These are phyloP conservation scores for Cyclocybe aegerita DNA, from an alignment of 768 basidiomycete species.

Conservation along the genomic window DNA sequence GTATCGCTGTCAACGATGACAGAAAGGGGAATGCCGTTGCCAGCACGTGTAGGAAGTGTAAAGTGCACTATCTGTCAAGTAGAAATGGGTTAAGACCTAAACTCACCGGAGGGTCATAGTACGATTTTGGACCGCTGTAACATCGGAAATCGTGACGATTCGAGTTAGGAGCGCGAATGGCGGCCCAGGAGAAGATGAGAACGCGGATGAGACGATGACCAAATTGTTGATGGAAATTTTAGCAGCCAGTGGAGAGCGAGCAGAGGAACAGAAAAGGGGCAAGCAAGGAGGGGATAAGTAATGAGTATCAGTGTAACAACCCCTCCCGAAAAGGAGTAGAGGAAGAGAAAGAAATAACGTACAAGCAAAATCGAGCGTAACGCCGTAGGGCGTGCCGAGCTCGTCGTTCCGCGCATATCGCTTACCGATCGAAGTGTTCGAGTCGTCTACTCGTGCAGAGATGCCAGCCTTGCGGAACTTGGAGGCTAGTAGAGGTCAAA, in stretches of 20 bases:
- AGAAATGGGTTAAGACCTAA: conserved; percentile 1
- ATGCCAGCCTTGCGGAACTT: conserved; percentile 88
- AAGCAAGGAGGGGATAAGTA: not conserved
- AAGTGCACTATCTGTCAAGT: too few species aligned
- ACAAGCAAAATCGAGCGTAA: conserved; percentile 94
- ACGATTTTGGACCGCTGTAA: conserved; percentile 80
- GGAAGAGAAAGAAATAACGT: conserved; percentile 21
- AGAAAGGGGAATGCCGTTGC: too few species aligned
- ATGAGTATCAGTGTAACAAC: not conserved
- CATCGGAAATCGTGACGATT: not conserved
- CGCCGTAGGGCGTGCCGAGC: conserved; percentile 94
- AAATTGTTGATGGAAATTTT: not conserved
- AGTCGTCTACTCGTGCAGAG: conserved; percentile 94
- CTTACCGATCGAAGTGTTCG: conserved; percentile 91
- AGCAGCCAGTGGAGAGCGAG: not conserved
- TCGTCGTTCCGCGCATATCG: conserved; percentile 98
- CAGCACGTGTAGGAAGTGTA: too few species aligned
- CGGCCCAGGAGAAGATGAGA: conserved; percentile 1
- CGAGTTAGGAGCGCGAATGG: conserved; percentile 9
- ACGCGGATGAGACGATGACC: not conserved
- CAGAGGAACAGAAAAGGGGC: not conserved
- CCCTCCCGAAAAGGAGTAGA: not conserved
- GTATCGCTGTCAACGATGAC: too few species aligned
- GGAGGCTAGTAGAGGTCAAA: conserved; percentile 48
- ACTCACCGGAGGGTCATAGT: conserved; percentile 93